Base-by-base conservation (phyloP, 176 grass and related monocot genomes). In the Eragrostis nindensis region DNA sequence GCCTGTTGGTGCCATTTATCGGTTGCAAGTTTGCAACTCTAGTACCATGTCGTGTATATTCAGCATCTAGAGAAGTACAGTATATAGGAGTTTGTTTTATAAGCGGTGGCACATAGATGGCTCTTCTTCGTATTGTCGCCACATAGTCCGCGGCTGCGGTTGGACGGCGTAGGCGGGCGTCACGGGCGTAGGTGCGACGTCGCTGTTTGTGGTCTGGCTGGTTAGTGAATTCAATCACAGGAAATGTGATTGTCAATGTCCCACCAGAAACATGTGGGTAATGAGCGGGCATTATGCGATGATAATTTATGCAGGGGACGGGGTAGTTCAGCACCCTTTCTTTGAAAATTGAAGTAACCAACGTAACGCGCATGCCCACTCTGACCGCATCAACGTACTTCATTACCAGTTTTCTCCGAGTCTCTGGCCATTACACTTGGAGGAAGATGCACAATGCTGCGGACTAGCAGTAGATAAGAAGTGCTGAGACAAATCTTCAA, bases 191-290 rank as follows among this genome's bases (percentile, higher is more conserved):
- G 65, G 44, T 75, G 47, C 27, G 56, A 39, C 65, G 77, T 89
- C 77, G 64, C 65, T 85, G 47, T 85, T 19, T n/a, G 26, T 19
- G 57, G 74, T 26, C 70, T 49, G 15, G 18, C 76, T 52, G 30
- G 61, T 87, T 24, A 50, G 67, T 39, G 6, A 54, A 56, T 74
- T 12, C 24, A 25, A 60, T 26, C 56, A 26, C 22, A 5, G 30
- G 3, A 41, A n/a, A 16, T 19, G 48, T 30, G 53, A 32, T 70
- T 62, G 64, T 80, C 77, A 68, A 68, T 80, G 86, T 62, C 52
- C 13, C 82, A 64, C 38, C 63, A 76, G 21, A 57, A 89, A 81
- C 87, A 81, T 48, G 87, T 80, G 76, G 14, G 76, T 7, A 74
- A 60, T 3, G 5, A 74, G 50, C 1, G 74, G 27, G 16, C 59